Percentiles rank a stretch among this genome's conserved stretches.
Conservation (phyloP, 1,284 basidiomycete genomes). For the Phellopilus nigrolimitatus region DNA sequence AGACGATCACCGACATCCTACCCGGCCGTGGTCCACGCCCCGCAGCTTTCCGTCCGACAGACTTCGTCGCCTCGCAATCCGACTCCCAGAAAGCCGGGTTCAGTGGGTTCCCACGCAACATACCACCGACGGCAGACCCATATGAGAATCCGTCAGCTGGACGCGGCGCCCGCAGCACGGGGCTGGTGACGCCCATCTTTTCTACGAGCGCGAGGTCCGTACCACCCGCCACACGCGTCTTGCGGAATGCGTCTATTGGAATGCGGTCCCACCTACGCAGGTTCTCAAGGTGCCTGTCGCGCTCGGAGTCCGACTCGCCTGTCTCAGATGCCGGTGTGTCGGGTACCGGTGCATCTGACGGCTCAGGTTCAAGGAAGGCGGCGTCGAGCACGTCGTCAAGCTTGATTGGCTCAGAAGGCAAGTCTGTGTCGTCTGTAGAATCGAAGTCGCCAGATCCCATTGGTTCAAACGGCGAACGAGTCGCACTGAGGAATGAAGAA, state of each 20-base stretch:
- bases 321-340: conserved; percentile 20
- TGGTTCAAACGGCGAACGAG: conserved; percentile 16
- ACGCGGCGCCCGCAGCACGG: conserved; percentile 24
- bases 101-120: conserved; percentile 52
- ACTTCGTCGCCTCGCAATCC: conserved; percentile 27
- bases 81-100: conserved; percentile 50
- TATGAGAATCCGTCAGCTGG: conserved; percentile 25
- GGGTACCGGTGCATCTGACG: conserved; percentile 31
- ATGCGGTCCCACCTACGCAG: conserved; percentile 70
- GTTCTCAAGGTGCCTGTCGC: conserved; percentile 29
- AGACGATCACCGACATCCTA: conserved; percentile 35
- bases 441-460: conserved; percentile 30
- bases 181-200: conserved; percentile 30
- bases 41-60: background rate
- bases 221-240: conserved; percentile 47
- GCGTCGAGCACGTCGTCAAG: conserved; percentile 79
- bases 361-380: conserved; percentile 59
- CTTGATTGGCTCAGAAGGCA: conserved; percentile 51
- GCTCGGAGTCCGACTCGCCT: conserved; percentile 28
- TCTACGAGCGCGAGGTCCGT: conserved; percentile 34
- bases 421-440: conserved; percentile 32
- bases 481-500: conserved; percentile 25
- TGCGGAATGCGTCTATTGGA: conserved; percentile 68
- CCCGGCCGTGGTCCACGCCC: conserved; percentile 26
- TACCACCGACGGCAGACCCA: conserved; percentile 29